Evolutionary conservation across 2,329 filamentous ascomycete genomes (phyloP).

Genomic region (Cladophialophora yegresii): DNA sequence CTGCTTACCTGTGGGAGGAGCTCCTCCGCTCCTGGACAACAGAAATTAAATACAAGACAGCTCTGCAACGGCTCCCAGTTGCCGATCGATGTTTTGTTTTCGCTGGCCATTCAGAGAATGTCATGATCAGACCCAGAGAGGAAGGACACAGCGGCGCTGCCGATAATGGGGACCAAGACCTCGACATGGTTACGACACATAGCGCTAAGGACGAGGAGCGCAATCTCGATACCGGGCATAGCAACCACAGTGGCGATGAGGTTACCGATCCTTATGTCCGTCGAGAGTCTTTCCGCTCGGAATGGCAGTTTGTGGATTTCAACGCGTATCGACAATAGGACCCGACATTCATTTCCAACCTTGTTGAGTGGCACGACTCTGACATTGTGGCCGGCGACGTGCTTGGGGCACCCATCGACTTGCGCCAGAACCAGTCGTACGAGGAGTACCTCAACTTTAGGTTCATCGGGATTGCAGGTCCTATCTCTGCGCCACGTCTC

Average conservation of each 20-base stretch:
- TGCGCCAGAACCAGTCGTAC: not conserved
- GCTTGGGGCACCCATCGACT: not conserved
- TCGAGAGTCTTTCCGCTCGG: too few species aligned
- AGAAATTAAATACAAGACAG: not conserved
- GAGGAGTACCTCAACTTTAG: not conserved
- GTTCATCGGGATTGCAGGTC: not conserved
- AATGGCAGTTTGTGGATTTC: too few species aligned
- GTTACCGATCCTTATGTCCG: too few species aligned
- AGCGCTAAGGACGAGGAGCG: not conserved
- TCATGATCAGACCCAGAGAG: not conserved
- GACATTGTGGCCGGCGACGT: not conserved
- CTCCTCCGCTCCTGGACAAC: not conserved
- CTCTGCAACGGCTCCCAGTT: not conserved
- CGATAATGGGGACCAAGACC: not conserved
- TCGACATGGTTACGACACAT: not conserved
- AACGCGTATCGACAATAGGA: too few species aligned
- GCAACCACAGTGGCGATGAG: too few species aligned
- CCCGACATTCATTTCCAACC: too few species aligned
- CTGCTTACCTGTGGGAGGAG: not conserved
- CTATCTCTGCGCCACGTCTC: not conserved
- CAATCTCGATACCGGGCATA: too few species aligned
- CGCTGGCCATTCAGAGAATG: not conserved
- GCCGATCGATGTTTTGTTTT: not conserved
- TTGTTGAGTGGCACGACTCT: too few species aligned
- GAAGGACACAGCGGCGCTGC: not conserved